phyloP scores from a whole-genome alignment of 2,329 filamentous ascomycete species.

The Aspergillus unguis region DNA sequence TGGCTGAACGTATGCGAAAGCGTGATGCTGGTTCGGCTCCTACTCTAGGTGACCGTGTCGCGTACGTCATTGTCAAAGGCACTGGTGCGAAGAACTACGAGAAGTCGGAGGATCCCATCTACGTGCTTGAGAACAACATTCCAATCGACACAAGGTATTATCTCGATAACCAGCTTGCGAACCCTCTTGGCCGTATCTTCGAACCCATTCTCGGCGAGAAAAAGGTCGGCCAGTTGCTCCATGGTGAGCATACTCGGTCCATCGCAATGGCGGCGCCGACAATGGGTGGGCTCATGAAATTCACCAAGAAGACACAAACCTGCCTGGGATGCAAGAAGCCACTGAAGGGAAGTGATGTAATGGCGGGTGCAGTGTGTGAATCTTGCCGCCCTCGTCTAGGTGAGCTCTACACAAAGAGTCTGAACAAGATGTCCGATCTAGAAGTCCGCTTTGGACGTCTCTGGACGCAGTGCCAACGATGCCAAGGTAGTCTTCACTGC shows the following conservation, averaged over 20 bases:
- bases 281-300: conserved; percentile 95
- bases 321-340: conserved; percentile 99
- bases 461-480: conserved; percentile 98
- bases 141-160: conserved; percentile 99
- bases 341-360: conserved; percentile 73
- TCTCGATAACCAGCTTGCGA: conserved; percentile 95
- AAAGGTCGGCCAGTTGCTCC: conserved; percentile 79
- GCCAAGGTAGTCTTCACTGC: conserved; percentile 95
- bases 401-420: conserved; percentile 88
- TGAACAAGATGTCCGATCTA: conserved; percentile 84
- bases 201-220: conserved; percentile 95
- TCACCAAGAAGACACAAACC: conserved; percentile 94
- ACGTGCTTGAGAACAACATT: conserved; percentile 93
- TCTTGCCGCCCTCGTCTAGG: conserved; percentile 81
- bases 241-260: conserved; percentile 89
- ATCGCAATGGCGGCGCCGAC: conserved; percentile 90
- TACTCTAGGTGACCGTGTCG: conserved; percentile 88
- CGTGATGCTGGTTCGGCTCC: conserved; percentile 93
- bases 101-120: conserved; percentile 94
- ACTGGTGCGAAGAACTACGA: conserved; percentile 92
- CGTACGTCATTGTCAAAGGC: conserved; percentile 96
- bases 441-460: conserved; percentile 88
- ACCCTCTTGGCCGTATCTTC: conserved; percentile 91
- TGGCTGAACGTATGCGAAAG: conserved; percentile 95
- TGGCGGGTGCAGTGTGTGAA: conserved; percentile 78